A percentile compares a stretch with the other conserved stretches of the same genome.
Conservation (phyloP, 805 yeast species). For the Yarrowia hollandica region DNA sequence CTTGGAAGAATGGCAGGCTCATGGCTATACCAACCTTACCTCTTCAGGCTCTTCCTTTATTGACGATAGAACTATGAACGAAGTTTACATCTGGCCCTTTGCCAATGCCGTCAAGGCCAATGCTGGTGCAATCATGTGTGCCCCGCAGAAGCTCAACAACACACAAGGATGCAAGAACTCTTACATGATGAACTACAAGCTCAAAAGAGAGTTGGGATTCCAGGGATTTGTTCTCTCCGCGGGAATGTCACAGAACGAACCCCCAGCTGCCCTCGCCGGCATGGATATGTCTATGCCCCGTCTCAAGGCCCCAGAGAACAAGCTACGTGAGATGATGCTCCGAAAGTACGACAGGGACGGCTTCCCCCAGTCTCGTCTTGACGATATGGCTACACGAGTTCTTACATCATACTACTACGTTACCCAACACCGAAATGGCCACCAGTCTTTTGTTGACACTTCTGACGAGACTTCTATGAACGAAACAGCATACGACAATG, state of each 20-base stretch:
- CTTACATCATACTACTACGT: constrained; percentile 52
- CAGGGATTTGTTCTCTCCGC: constrained; percentile 67
- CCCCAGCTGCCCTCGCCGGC: constrained; percentile 58
- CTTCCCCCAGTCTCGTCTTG: constrained; percentile 50
- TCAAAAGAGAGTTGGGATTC: constrained; percentile 63
- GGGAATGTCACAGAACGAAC: constrained; percentile 67
- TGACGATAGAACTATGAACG: constrained; percentile 64
- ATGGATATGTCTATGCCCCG: constrained; percentile 59
- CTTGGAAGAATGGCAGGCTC: constrained; percentile 50
- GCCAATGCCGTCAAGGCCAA: constrained; percentile 63
- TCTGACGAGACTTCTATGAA: background rate
- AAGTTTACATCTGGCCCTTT: constrained; percentile 64
- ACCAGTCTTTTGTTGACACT: background rate
- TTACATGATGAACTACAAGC: constrained; percentile 52
- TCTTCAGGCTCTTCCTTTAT: constrained; percentile 54
- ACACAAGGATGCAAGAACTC: constrained; percentile 62
- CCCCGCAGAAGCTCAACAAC: constrained; percentile 58
- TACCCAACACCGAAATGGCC: constrained; percentile 42
- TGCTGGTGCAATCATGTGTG: constrained; percentile 62
- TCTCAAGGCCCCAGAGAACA: constrained; percentile 8
- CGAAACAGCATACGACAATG: background rate
- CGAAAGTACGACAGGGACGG: constrained; percentile 13
- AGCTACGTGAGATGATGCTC: constrained; percentile 20
- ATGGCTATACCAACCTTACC: constrained; percentile 36
- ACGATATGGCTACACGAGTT: constrained; percentile 58